Evolutionary conservation across 768 basidiomycete species (phyloP), one percentile per base, ranked within the genome.

Genomic region (Mycena rebaudengoi): DNA sequence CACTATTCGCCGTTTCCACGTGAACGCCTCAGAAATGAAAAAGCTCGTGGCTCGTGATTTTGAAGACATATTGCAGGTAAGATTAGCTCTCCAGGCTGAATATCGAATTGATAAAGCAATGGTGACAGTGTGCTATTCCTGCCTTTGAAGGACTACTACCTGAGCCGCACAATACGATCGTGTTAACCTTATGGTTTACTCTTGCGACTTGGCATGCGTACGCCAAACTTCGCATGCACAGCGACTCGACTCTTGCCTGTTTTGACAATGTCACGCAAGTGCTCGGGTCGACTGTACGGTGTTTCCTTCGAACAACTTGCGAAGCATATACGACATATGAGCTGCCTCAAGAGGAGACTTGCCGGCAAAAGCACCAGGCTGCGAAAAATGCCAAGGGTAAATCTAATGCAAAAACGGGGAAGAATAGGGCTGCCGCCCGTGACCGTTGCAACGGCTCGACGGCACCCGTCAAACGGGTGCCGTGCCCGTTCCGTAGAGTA

Each of bases 51-150:
- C 77, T 0, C 65, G 71, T 10, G 78, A 83, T 39, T 82, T 73
- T 48, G 76, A 83, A 30, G 80, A 83, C 46, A 59, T 82, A 0
- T 61, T 82, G 0, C 80, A 80, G 67, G 75, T 71, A 67, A 44
- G 5, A 46, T 69, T 18, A 57, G 66, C 10, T 60, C 62, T 11
- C 50, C 59, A 1, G 21, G 37, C 21, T 16, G 13, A 21, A 32
- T 52, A 25, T 23, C 32, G 26, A 14, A 28, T 60, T 48, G 14
- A 21, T 25, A 20, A 26, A 32, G 12, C 45, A 11, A 29, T 28
- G 7, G 33, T 10, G 33, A 14, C 25, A 77, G 74, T 76, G 76
- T 59, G 55, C 69, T 8, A 77, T 82, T 0, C 79, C 80, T 1
- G 69, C 60, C 0, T 72, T 82, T 16, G 75, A 79, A 7, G 70